These are phyloP conservation scores for Coelastrella sp. DNA, from an alignment of 139 green algal species.

Conservation along the genomic window DNA sequence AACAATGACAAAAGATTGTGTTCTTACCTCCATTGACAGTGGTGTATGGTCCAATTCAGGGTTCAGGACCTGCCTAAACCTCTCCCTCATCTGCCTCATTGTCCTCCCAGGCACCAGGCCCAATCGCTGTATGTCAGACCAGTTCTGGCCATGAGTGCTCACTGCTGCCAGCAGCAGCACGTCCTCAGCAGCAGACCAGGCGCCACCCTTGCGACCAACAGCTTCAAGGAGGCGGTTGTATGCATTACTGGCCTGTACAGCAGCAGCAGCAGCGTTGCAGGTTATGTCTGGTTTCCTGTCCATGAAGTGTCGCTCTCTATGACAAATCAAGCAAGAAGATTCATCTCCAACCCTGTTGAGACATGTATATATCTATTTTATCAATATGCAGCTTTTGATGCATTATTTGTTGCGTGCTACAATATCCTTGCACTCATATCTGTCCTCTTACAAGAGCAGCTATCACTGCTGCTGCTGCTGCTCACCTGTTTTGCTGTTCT, in stretches of 20 bases:
- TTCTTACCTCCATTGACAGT: background rate
- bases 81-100: slow-evolving; percentile 3
- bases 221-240: background rate
- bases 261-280: background rate
- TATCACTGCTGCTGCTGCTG: too few species aligned
- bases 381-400: too few species aligned
- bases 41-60: background rate
- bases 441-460: too few species aligned
- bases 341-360: too few species aligned
- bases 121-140: background rate
- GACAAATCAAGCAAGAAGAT: too few species aligned
- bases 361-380: too few species aligned
- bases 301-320: too few species aligned
- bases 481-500: background rate
- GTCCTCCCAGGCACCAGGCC: background rate
- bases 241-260: background rate
- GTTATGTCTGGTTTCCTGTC: too few species aligned
- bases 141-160: background rate
- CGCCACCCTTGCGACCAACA: background rate
- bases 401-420: too few species aligned
- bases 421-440: too few species aligned
- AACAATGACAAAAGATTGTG: too few species aligned
- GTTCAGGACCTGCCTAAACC: slow-evolving; percentile 18
- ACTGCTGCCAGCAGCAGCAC: background rate
- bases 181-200: background rate